phyloP scores from a whole-genome alignment of 2,329 filamentous ascomycete species.

The Huntiella decipiens region DNA sequence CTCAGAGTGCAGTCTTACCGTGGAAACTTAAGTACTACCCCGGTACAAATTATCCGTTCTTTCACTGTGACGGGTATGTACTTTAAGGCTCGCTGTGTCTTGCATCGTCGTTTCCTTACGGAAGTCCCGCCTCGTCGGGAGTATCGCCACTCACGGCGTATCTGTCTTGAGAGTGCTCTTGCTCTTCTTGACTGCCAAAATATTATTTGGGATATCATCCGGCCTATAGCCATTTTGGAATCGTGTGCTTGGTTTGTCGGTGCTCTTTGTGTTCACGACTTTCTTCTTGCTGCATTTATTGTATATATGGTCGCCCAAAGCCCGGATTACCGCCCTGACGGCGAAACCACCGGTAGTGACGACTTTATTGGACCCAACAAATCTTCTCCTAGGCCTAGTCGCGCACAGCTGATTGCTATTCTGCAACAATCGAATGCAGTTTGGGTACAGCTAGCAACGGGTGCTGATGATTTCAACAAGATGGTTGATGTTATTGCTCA shows the following conservation, averaged over 20 bases:
- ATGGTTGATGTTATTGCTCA: slow-evolving; percentile 1
- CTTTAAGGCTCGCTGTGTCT: slow-evolving; percentile 35
- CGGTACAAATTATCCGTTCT: slow-evolving; percentile 28
- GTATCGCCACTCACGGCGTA: slow-evolving; percentile 32
- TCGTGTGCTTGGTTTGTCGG: slow-evolving; percentile 37
- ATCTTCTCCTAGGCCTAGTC: neutral
- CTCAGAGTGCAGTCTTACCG: slow-evolving; percentile 30
- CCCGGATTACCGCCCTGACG: slow-evolving; percentile 21
- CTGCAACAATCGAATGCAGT: slow-evolving; percentile 5
- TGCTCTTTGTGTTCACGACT: slow-evolving; percentile 40
- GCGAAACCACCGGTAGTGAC: slow-evolving; percentile 13
- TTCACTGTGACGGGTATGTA: slow-evolving; percentile 33
- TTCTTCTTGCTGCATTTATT: slow-evolving; percentile 41
- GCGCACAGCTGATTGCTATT: neutral
- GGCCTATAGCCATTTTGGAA: slow-evolving; percentile 33
- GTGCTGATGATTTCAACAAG: slow-evolving; percentile 5
- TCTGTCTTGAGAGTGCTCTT: slow-evolving; percentile 31
- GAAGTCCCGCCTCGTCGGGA: slow-evolving; percentile 24
- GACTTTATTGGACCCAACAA: neutral
- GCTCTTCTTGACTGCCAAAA: slow-evolving; percentile 29
- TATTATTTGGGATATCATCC: slow-evolving; percentile 27
- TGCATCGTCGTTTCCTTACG: slow-evolving; percentile 34
- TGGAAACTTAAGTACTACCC: slow-evolving; percentile 27
- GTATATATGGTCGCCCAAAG: slow-evolving; percentile 33
- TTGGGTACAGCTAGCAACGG: slow-evolving; percentile 4